Evolutionary conservation across 306 rosid genomes (phyloP), one percentile per base, ranked within the genome.

Genomic region (Malus asiatica): DNA sequence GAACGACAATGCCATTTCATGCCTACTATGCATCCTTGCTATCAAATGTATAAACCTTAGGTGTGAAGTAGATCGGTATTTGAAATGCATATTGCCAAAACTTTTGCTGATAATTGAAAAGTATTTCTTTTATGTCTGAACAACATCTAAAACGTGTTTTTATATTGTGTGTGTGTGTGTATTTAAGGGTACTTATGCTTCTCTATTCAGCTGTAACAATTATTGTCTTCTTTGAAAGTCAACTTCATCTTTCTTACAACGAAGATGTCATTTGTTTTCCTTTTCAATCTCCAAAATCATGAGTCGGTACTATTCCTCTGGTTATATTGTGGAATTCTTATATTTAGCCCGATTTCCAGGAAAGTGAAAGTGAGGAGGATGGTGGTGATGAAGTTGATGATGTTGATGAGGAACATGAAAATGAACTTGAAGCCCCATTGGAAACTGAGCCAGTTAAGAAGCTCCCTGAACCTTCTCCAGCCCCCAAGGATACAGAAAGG

Each of bases 331-430:
- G 33, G 67, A 68, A 77, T 78, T 46, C 42, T 66, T 70, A 57
- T 60, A 32, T 55, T 45, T 76, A 65, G 13, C 32, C 5, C 66
- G 79, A 76, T 70, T 73, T 64, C 48, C 85, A 89, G 94, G 85
- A 80, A 80, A 87, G 87, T 68, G 94, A 89, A 75, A 89, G 89
- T 74, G 94, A 89, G 77, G 76, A 84, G 72, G 94, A 87, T 70
- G 88, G 77, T 70, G 48, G 76, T 4, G 90, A 87, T 76, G 93
- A 85, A 45, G 80, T 66, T 11, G 93, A 89, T 63, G 94, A 89
- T 42, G 87, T 29, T 10, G 90, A 86, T 16, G 94, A 86, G 27
- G 91, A 86, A 29, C 89, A 80, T 78, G 90, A 87, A 35, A 80
- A 80, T 66, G 89, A 87, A 52, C 35, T 73, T 11, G 84, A 80